These are phyloP conservation scores for Suhomyces emberorum DNA, from an alignment of 805 yeast genomes.

Conservation along the genomic window DNA sequence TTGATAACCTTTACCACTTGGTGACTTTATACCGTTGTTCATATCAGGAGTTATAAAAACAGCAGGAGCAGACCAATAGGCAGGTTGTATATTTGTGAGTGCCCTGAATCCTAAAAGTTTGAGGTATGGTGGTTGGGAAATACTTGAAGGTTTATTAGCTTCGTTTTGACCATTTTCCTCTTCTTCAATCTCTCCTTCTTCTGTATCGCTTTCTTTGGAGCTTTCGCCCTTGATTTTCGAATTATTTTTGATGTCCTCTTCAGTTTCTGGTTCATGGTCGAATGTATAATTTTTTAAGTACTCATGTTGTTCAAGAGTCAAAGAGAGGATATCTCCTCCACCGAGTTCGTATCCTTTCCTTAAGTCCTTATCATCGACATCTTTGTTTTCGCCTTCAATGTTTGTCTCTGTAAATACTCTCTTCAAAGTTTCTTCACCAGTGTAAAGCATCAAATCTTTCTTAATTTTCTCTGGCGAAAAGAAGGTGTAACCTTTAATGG, in stretches of 20 bases:
- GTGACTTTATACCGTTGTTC: constrained; percentile 34
- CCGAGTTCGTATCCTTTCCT: constrained; percentile 15
- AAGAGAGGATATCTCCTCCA: constrained; percentile 22
- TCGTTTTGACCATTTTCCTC: not conserved
- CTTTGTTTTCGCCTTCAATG: constrained; percentile 40
- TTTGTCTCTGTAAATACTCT: constrained; percentile 49
- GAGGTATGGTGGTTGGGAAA: constrained; percentile 45
- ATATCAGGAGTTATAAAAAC: constrained; percentile 65
- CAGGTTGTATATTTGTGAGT: constrained; percentile 42
- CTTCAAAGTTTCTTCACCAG: constrained; percentile 48
- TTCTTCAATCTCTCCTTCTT: not conserved
- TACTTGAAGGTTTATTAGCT: not conserved
- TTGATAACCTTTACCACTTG: constrained; percentile 38
- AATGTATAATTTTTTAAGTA: constrained; percentile 32
- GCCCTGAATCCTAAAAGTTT: constrained; percentile 67
- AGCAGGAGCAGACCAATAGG: constrained; percentile 53
- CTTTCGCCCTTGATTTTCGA: not conserved
- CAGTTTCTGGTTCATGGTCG: constrained; percentile 28
- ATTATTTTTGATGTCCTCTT: too few relatives aligned
- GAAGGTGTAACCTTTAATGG: constrained; percentile 70
- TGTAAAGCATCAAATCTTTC: constrained; percentile 51
- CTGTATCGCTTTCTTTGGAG: not conserved
- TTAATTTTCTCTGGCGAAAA: constrained; percentile 51
- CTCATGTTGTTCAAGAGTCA: constrained; percentile 23
- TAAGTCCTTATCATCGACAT: constrained; percentile 44